A percentile compares a stretch with the other conserved stretches of the same genome.
Evolutionary conservation across 2,329 filamentous ascomycete species (phyloP).

Genomic region (Colletotrichum neosansevieriae): DNA sequence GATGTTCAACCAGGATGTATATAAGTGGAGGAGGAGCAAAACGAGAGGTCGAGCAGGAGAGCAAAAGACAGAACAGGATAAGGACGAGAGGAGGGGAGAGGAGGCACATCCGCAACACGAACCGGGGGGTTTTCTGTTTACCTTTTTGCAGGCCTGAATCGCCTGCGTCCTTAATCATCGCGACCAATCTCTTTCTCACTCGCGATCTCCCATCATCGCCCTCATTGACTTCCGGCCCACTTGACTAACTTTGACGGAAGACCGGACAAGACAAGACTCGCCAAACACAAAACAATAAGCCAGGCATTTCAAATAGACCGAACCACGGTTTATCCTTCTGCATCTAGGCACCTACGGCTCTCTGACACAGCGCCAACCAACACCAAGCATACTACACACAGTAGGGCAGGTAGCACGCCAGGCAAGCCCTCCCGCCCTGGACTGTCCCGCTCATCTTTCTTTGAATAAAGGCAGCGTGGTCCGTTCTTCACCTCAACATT

Average conservation of each 20-base stretch:
- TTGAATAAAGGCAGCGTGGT: slow-evolving; percentile 26
- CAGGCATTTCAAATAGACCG: slow-evolving; percentile 6
- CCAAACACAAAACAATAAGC: background rate
- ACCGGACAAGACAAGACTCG: slow-evolving; percentile 12
- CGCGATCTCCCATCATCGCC: slow-evolving; percentile 1
- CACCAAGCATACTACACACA: too few species aligned
- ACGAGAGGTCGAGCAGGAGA: background rate
- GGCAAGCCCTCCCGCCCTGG: slow-evolving; percentile 21
- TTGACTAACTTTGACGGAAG: slow-evolving; percentile 14
- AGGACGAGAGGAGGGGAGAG: slow-evolving; percentile 7
- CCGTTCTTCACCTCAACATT: slow-evolving; percentile 21
- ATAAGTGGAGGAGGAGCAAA: slow-evolving; percentile 20
- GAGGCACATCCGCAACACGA: slow-evolving; percentile 18
- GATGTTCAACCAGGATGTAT: slow-evolving; percentile 12
- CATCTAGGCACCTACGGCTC: background rate
- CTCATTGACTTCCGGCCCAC: background rate
- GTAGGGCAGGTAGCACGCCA: slow-evolving; percentile 12
- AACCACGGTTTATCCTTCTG: slow-evolving; percentile 3
- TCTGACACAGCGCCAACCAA: slow-evolving; percentile 9
- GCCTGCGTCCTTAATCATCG: background rate
- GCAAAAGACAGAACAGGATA: slow-evolving; percentile 7
- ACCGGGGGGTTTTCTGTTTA: slow-evolving; percentile 12
- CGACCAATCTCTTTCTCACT: background rate
- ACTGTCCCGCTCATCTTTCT: slow-evolving; percentile 6
- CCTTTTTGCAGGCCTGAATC: slow-evolving; percentile 25